phyloP scores from a whole-genome alignment of 768 basidiomycete genomes.

The Tubosaeta brunneosetosa region DNA sequence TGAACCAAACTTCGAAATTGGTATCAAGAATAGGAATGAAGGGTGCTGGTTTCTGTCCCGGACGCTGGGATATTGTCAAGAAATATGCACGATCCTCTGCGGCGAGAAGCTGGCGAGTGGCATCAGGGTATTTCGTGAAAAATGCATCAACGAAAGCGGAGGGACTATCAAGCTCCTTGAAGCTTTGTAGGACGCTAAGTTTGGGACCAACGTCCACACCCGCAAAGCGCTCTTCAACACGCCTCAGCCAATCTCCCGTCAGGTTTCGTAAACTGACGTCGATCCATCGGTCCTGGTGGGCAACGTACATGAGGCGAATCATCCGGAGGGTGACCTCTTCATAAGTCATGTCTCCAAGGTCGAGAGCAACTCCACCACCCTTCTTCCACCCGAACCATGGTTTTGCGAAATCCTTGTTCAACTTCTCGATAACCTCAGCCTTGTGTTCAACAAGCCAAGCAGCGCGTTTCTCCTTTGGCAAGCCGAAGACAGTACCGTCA shows the following conservation, averaged over 20 bases:
- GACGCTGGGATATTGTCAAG: slow-evolving; percentile 91
- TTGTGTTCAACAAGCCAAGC: slow-evolving; percentile 85
- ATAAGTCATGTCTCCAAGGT: slow-evolving; percentile 96
- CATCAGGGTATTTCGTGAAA: slow-evolving; percentile 80
- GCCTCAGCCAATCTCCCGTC: slow-evolving; percentile 94
- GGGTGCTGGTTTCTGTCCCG: slow-evolving; percentile 96
- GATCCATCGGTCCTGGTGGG: slow-evolving; percentile 90
- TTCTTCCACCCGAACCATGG: slow-evolving; percentile 98
- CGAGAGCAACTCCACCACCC: slow-evolving; percentile 75
- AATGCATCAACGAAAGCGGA: slow-evolving; percentile 71
- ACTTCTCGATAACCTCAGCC: slow-evolving; percentile 83
- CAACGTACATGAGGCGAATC: slow-evolving; percentile 91
- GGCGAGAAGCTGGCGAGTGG: slow-evolving; percentile 80
- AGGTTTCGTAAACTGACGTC: slow-evolving; percentile 89
- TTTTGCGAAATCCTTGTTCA: slow-evolving; percentile 95
- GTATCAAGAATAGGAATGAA: slow-evolving; percentile 96
- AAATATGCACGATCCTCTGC: slow-evolving; percentile 95
- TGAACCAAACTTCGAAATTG: slow-evolving; percentile 98
- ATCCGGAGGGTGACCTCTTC: slow-evolving; percentile 91
- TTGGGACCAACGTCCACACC: slow-evolving; percentile 81
- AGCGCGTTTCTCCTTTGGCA: slow-evolving; percentile 92
- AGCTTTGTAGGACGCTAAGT: slow-evolving; percentile 83
- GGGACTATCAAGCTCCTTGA: slow-evolving; percentile 78
- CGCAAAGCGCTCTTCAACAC: slow-evolving; percentile 92
- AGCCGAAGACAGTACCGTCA: slow-evolving; percentile 91